Conservation (phyloP, 2,329 filamentous ascomycete genomes). For the Hymenoscyphus scutula region DNA sequence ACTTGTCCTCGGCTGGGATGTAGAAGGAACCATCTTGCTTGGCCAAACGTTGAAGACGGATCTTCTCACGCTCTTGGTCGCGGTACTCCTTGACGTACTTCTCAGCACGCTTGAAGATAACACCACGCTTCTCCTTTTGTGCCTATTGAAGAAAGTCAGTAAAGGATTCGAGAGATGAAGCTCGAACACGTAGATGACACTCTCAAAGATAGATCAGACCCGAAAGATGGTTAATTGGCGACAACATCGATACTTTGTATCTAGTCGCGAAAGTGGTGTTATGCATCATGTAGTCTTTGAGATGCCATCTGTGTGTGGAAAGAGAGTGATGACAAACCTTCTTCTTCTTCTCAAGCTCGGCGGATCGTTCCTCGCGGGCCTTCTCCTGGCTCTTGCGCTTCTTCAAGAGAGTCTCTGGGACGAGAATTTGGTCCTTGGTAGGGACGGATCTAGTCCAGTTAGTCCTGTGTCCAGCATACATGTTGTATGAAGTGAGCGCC, state of each 20-base stretch:
- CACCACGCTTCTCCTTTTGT: constrained; percentile 97
- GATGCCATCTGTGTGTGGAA: constrained; percentile 38
- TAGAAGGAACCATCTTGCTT: constrained; percentile 93
- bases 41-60: constrained; percentile 84
- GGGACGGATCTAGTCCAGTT: constrained; percentile 85
- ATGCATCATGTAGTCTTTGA: constrained; percentile 71
- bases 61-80: constrained; percentile 96
- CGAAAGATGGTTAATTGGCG: constrained; percentile 99
- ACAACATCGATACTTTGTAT: constrained; percentile 85
- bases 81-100: constrained; percentile 99
- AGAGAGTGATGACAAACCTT: constrained; percentile 54
- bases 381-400: constrained; percentile 99
- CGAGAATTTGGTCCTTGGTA: constrained; percentile 91
- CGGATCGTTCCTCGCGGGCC: constrained; percentile 84
- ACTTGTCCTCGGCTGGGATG: constrained; percentile 89
- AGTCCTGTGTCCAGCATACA: constrained; percentile 69
- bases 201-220: constrained; percentile 67
- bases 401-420: constrained; percentile 99
- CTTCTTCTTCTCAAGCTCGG: constrained; percentile 82
- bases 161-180: constrained; percentile 17
- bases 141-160: constrained; percentile 58
- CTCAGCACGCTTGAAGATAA: constrained; percentile 99
- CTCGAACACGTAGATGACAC: constrained; percentile 25
- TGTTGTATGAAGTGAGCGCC: constrained; percentile 67
- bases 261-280: constrained; percentile 88